Evolutionary conservation across 1,284 basidiomycete genomes (phyloP).

Genomic region (Leucoagaricus sp.): DNA sequence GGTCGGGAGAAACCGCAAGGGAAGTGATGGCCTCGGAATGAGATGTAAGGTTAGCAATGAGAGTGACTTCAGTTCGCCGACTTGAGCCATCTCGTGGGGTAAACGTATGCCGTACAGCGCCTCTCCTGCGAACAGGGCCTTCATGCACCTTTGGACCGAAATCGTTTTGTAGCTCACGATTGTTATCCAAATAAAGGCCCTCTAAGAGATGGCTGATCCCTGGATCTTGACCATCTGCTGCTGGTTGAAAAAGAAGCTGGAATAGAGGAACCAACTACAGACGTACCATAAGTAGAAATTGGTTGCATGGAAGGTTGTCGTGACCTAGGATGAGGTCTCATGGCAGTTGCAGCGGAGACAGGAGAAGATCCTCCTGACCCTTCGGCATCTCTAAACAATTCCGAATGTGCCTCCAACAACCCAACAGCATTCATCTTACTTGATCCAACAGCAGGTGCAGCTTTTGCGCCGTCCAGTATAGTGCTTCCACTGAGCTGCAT

Average conservation of each 20-base stretch:
- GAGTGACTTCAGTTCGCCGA: constrained; percentile 69
- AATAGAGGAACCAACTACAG: not conserved
- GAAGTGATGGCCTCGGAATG: constrained; percentile 82
- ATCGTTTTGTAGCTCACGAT: constrained; percentile 81
- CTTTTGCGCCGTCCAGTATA: constrained; percentile 67
- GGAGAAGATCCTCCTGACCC: constrained; percentile 74
- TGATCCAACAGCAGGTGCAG: constrained; percentile 82
- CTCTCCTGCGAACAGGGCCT: constrained; percentile 75
- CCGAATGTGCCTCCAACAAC: constrained; percentile 68
- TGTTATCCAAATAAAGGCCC: constrained; percentile 86
- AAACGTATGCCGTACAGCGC: constrained; percentile 64
- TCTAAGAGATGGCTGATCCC: constrained; percentile 86
- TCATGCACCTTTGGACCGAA: constrained; percentile 87
- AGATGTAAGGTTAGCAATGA: constrained; percentile 85
- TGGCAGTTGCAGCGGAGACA: constrained; percentile 52
- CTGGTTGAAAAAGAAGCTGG: constrained; percentile 5
- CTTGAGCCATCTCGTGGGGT: constrained; percentile 56
- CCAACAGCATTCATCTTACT: constrained; percentile 78
- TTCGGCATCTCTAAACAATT: constrained; percentile 51
- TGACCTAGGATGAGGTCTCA: constrained; percentile 43
- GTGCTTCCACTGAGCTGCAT: constrained; percentile 60
- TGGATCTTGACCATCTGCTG: constrained; percentile 80
- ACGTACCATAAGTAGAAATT: constrained; percentile 72
- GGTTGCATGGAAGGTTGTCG: constrained; percentile 52
- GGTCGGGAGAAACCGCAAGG: constrained; percentile 90